These are phyloP conservation scores for Tubosaeta brunneosetosa DNA, from an alignment of 768 basidiomycete genomes.

Conservation along the genomic window DNA sequence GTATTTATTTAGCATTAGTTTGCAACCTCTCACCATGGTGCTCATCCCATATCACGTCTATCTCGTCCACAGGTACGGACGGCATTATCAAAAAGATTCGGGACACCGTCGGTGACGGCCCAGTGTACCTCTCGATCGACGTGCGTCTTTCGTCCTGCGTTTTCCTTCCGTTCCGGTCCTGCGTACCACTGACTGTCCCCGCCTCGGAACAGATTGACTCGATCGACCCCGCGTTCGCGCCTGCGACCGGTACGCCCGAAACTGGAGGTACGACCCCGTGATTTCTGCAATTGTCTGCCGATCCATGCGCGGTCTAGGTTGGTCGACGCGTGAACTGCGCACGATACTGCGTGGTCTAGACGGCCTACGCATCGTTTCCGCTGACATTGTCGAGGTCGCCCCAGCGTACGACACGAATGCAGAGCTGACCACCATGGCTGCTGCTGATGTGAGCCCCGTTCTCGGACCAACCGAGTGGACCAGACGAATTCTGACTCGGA, in stretches of 20 bases:
- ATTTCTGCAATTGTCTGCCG: background rate
- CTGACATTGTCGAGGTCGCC: conserved; percentile 82
- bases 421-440: conserved; percentile 60
- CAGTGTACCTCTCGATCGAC: conserved; percentile 77
- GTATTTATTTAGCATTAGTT: background rate
- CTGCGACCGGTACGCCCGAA: conserved; percentile 82
- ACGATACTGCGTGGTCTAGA: conserved; percentile 72
- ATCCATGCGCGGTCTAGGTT: conserved; percentile 26
- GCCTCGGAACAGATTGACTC: conserved; percentile 55
- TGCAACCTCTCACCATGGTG: background rate
- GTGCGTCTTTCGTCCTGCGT: conserved; percentile 33
- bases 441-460: conserved; percentile 46
- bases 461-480: background rate
- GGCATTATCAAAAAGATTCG: conserved; percentile 81
- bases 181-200: background rate
- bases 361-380: conserved; percentile 72
- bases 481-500: conserved; percentile 10
- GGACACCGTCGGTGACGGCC: conserved; percentile 66
- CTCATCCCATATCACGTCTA: background rate
- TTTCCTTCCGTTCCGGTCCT: background rate
- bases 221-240: conserved; percentile 78
- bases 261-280: conserved; percentile 48
- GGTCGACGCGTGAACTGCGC: conserved; percentile 79
- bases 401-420: conserved; percentile 74
- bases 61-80: conserved; percentile 46